Base-by-base conservation (phyloP, 495 filamentous ascomycete genomes). In the Penicillium flavigenum region DNA sequence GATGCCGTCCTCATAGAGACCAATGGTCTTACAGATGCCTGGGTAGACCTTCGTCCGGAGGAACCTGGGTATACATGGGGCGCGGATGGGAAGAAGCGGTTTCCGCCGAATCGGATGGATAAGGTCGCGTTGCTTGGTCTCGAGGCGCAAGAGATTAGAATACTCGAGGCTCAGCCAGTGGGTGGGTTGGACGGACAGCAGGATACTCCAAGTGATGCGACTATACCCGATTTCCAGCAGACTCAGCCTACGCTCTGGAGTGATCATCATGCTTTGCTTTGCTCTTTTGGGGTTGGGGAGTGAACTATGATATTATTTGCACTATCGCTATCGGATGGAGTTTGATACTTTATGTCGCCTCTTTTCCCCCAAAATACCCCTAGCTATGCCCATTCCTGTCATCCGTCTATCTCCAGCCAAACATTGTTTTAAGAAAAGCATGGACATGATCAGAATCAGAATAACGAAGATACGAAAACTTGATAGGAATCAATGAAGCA, bases 61-160 rank as follows among this genome's bases (percentile, higher is more conserved):
- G 57, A 65, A 45, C 27, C 51, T 32, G 60, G 64, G 3, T 63
- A 53, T 61, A 67, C 59, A 29, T 65, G 64, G 62, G 60, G 62
- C 4, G 31, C 52, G 7, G 64, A 68, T 49, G 59, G 63, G 14
- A 26, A 59, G 19, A 31, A 63, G 20, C 49, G 26, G 9, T 68
- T 61, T 31, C 63, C 65, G 11, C 57, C 64, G 0, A 60, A 50
- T 59, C 60, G 67, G 29, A 50, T 70, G 27, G 65, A 68, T 50
- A 66, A 64, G 45, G 47, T 66, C 20, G 64, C 50, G 1, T 32
- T 62, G 29, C 10, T 70, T 7, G 63, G 64, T 19, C 29, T 69
- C n/a, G 54, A 51, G 29, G 14, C 57, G n/a, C 47, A 34, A n/a
- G 17, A 38, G 26, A 61, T 69, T 42, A 27, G 59, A 16, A 43